Conservation (phyloP, 2,329 filamentous ascomycete genomes). For the Fusarium sp. region DNA sequence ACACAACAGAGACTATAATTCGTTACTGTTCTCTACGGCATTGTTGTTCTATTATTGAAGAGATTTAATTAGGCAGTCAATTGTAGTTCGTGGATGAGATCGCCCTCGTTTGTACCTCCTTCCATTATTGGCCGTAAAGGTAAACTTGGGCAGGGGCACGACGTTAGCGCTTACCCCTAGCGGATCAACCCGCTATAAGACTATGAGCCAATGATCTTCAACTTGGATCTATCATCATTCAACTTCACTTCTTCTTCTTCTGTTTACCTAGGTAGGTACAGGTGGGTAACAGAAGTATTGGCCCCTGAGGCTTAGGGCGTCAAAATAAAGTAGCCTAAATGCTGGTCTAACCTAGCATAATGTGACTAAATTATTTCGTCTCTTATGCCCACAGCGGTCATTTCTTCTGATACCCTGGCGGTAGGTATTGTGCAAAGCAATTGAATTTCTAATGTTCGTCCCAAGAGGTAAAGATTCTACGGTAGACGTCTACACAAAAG, state of each 20-base stretch:
- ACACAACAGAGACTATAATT: neutral
- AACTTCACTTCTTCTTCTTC: neutral
- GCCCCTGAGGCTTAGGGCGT: too few relatives aligned
- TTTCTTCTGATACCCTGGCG: too few relatives aligned
- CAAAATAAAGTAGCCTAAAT: too few relatives aligned
- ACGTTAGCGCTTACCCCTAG: conserved; percentile 14
- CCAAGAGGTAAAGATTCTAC: conserved; percentile 15
- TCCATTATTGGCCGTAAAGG: neutral
- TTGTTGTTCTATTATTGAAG: neutral
- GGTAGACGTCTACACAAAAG: conserved; percentile 26
- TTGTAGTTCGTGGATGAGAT: neutral
- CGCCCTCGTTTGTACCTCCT: conserved; percentile 4
- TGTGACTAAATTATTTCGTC: too few relatives aligned
- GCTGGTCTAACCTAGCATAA: too few relatives aligned
- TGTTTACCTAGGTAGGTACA: neutral
- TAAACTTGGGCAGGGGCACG: neutral
- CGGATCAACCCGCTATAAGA: neutral
- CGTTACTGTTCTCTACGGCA: neutral
- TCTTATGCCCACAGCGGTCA: too few relatives aligned
- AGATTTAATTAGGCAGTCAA: neutral
- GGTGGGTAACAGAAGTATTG: too few relatives aligned
- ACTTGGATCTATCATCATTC: neutral
- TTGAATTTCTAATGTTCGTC: neutral
- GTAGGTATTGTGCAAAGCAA: neutral
- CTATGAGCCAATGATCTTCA: neutral